Conservation (phyloP, 176 grass and related monocot genomes). For the Cocos nucifera region DNA sequence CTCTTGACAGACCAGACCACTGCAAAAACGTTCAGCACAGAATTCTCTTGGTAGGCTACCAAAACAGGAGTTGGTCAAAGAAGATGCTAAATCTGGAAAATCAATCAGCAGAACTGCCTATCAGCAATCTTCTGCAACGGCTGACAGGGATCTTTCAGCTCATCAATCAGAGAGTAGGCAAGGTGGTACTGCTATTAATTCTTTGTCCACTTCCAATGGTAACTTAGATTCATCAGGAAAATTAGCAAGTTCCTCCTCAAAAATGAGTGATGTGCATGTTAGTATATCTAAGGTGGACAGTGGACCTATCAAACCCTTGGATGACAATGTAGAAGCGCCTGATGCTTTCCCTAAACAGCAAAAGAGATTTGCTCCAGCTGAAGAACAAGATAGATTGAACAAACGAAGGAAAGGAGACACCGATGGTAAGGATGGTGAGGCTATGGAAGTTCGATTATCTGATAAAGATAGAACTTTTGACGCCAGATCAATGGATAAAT, state of each 20-base stretch:
- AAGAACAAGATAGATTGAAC: conserved; percentile 62
- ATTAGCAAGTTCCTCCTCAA: conserved; percentile 33
- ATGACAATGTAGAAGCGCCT: conserved; percentile 35
- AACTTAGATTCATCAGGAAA: conserved; percentile 26
- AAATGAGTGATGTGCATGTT: conserved; percentile 13
- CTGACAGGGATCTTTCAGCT: conserved; percentile 37
- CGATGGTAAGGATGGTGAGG: conserved; percentile 39
- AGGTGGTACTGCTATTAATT: conserved; percentile 20
- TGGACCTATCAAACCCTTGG: conserved; percentile 28
- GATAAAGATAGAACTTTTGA: conserved; percentile 52
- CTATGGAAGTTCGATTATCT: conserved; percentile 25
- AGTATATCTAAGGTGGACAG: conserved; percentile 10
- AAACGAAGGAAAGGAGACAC: conserved; percentile 80
- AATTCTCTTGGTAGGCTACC: conserved; percentile 46
- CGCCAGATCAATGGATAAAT: conserved; percentile 30
- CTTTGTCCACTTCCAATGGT: conserved; percentile 33
- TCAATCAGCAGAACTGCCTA: conserved; percentile 33
- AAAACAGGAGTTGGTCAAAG: conserved; percentile 59
- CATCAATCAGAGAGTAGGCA: conserved; percentile 33
- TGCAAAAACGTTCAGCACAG: conserved; percentile 48
- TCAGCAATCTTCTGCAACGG: conserved; percentile 35
- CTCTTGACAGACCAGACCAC: conserved; percentile 42
- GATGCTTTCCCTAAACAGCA: conserved; percentile 49
- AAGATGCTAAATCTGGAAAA: conserved; percentile 71
- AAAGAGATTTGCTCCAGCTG: conserved; percentile 42